phyloP scores from a whole-genome alignment of 1,139 yeast genomes.

The Ogataea hybrid region DNA sequence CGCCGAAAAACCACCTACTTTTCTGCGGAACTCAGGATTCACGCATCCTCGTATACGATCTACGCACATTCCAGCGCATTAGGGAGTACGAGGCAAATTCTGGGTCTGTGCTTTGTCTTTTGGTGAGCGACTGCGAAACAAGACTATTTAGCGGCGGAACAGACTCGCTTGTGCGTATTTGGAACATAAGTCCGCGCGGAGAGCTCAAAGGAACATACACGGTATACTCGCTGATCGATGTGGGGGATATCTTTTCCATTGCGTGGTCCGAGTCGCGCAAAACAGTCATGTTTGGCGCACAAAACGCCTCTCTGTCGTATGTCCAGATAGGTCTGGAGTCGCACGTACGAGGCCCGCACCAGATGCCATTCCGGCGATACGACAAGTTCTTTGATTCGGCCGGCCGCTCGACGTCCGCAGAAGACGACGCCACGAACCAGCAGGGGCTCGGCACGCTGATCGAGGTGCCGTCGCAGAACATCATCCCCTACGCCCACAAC shows the following conservation, averaged over 20 bases:
- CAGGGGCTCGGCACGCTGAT: constrained; percentile 36
- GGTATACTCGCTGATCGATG: constrained; percentile 78
- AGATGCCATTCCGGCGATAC: constrained; percentile 77
- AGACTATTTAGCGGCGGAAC: constrained; percentile 82
- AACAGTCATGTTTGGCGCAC: constrained; percentile 82
- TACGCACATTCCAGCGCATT: constrained; percentile 57
- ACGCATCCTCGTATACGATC: constrained; percentile 69
- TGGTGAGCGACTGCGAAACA: constrained; percentile 56
- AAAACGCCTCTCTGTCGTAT: constrained; percentile 86
- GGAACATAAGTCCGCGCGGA: constrained; percentile 50
- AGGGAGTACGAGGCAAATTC: constrained; percentile 55
- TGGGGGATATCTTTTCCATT: constrained; percentile 90
- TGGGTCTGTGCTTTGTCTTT: constrained; percentile 65
- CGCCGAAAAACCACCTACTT: constrained; percentile 54
- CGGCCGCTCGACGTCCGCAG: constrained; percentile 37
- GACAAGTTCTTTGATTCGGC: constrained; percentile 87
- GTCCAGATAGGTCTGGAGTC: constrained; percentile 42
- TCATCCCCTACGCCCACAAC: constrained; percentile 81
- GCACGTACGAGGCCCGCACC: constrained; percentile 35
- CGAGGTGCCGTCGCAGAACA: constrained; percentile 67
- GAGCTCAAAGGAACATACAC: constrained; percentile 51
- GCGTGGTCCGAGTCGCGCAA: constrained; percentile 62
- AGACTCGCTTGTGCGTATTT: constrained; percentile 83
- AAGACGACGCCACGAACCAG: not conserved
- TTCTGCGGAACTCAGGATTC: constrained; percentile 96